phyloP scores from a whole-genome alignment of 352 stramenopile species.

The Blastocystis sp. region DNA sequence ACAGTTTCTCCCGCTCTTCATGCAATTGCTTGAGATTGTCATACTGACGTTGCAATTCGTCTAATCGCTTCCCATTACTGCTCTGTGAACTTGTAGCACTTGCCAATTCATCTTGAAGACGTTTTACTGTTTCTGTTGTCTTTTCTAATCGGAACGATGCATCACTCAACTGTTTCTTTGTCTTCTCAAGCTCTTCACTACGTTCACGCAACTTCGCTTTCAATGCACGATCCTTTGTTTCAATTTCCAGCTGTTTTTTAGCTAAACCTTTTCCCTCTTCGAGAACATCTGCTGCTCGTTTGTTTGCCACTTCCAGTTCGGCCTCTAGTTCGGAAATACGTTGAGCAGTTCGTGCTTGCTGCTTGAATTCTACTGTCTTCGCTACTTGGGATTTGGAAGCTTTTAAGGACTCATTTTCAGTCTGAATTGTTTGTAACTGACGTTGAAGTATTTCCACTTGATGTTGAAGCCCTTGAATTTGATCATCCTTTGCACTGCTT shows the following conservation, averaged over 20 bases:
- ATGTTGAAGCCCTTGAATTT: not conserved
- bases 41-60: constrained; percentile 39
- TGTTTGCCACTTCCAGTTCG: constrained; percentile 42
- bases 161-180: constrained; percentile 45
- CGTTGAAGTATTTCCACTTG: not conserved
- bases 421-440: not conserved
- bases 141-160: constrained; percentile 40
- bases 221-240: constrained; percentile 55
- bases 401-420: not conserved
- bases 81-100: not conserved
- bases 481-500: not conserved
- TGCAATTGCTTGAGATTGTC: constrained; percentile 55
- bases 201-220: constrained; percentile 47
- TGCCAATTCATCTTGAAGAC: not conserved
- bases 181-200: not conserved
- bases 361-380: not conserved
- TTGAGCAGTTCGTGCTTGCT: constrained; percentile 7
- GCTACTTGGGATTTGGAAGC: not conserved
- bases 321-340: constrained; percentile 30
- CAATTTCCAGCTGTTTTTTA: constrained; percentile 56
- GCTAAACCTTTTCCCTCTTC: constrained; percentile 47
- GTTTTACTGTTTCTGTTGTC: constrained; percentile 49
- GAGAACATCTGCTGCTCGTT: constrained; percentile 18
- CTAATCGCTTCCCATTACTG: constrained; percentile 9
- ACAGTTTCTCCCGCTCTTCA: constrained; percentile 28